Conservation (phyloP, 2,329 filamentous ascomycete species). For the Fusarium pseudonygamai region DNA sequence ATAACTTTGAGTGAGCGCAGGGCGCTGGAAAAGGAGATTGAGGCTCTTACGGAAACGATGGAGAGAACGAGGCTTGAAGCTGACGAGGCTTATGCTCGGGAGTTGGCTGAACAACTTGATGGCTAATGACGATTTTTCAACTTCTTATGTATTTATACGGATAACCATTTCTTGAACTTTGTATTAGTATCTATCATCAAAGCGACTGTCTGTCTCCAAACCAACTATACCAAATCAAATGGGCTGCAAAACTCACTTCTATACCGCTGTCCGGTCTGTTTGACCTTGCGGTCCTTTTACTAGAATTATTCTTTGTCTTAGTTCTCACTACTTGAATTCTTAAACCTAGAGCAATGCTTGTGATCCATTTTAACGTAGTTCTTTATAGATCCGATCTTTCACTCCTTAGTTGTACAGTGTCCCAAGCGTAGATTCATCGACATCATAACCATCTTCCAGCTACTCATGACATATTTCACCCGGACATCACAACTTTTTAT, state of each 20-base stretch:
- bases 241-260: neutral
- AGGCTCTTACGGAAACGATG: conserved; percentile 51
- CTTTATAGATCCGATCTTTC: neutral
- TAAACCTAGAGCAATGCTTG: neutral
- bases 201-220: neutral
- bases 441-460: neutral
- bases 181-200: neutral
- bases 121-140: neutral
- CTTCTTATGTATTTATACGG: neutral
- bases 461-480: conserved; percentile 24
- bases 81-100: conserved; percentile 58
- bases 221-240: neutral
- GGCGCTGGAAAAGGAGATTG: conserved; percentile 49
- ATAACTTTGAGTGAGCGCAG: conserved; percentile 36
- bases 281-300: too few species aligned
- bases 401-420: neutral
- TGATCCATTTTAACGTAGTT: neutral
- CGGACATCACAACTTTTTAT: conserved; percentile 30
- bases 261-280: neutral
- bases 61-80: conserved; percentile 54
- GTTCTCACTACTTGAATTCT: neutral
- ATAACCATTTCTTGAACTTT: neutral
- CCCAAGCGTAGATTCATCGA: neutral
- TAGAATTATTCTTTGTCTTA: neutral
- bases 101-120: conserved; percentile 45